These are phyloP conservation scores for Lactarius indigo DNA, from an alignment of 768 basidiomycete genomes.

Conservation along the genomic window DNA sequence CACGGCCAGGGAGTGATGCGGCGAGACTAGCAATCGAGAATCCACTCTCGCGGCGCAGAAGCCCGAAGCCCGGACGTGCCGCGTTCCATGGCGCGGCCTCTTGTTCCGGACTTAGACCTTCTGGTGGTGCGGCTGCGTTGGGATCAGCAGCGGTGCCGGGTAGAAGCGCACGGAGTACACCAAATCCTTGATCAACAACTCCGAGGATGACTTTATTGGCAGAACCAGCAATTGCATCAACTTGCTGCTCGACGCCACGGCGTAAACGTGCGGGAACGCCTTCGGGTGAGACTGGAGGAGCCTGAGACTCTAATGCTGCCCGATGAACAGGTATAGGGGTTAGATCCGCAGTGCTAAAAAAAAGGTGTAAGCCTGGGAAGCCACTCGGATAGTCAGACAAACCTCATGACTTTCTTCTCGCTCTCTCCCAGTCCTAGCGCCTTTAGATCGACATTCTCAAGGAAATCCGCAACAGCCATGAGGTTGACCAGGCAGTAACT, in stretches of 20 bases:
- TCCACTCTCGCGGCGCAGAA: conserved; percentile 69
- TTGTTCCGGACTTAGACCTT: conserved; percentile 21
- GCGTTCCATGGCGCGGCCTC: conserved; percentile 41
- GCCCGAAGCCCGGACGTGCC: conserved; percentile 54
- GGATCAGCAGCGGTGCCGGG: conserved; percentile 39
- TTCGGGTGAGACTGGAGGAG: conserved; percentile 42
- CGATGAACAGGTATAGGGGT: conserved; percentile 75
- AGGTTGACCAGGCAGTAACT: conserved; percentile 92
- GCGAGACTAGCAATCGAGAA: conserved; percentile 82
- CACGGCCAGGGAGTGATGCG: conserved; percentile 57
- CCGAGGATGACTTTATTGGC: conserved; percentile 77
- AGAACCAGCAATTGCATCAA: conserved; percentile 75
- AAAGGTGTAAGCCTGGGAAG: conserved; percentile 1
- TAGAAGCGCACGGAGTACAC: conserved; percentile 76
- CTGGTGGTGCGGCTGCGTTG: conserved; percentile 20
- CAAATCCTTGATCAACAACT: conserved; percentile 88
- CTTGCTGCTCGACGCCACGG: conserved; percentile 73
- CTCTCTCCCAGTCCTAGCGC: conserved; percentile 60
- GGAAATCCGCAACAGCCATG: conserved; percentile 92
- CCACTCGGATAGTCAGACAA: conserved; percentile 16
- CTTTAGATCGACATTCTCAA: conserved; percentile 89
- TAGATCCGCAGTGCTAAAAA: conserved; percentile 65
- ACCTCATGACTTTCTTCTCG: conserved; percentile 58
- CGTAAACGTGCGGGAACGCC: conserved; percentile 57
- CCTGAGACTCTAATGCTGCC: conserved; percentile 42